Conservation (phyloP, 2,329 filamentous ascomycete species). For the Esteya vermicola region DNA sequence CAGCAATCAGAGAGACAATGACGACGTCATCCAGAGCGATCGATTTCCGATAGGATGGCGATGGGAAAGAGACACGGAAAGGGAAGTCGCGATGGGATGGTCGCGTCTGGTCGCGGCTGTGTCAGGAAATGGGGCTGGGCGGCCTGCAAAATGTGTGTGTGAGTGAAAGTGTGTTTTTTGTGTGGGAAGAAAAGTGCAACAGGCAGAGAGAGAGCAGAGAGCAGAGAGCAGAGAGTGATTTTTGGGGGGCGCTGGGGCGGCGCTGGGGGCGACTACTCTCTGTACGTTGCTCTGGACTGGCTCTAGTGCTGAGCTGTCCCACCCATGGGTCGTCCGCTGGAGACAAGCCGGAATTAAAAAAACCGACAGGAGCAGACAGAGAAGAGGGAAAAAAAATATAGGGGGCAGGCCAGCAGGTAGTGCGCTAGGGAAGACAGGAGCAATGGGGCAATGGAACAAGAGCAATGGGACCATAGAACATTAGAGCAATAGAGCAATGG, state of each 20-base stretch:
- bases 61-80: constrained; percentile 32
- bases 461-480: no score
- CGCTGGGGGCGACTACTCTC: no score
- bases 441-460: neutral
- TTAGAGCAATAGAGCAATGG: no score
- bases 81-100: constrained; percentile 26
- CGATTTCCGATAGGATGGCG: constrained; percentile 18
- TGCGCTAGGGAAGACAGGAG: neutral
- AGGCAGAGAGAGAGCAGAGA: constrained; percentile 2
- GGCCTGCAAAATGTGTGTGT: constrained; percentile 13
- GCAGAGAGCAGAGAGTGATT: no score
- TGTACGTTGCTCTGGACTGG: no score
- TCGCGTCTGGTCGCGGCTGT: constrained; percentile 27
- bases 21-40: constrained; percentile 26
- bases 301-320: no score
- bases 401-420: no score
- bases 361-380: neutral
- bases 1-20: constrained; percentile 26
- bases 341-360: neutral
- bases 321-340: neutral
- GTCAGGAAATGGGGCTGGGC: constrained; percentile 20
- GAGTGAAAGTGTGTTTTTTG: constrained; percentile 6
- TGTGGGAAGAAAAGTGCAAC: constrained; percentile 5
- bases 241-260: constrained; percentile 1
- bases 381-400: constrained; percentile 3